These are phyloP conservation scores for Phallus indusiatus DNA, from an alignment of 768 basidiomycete species.

Conservation along the genomic window DNA sequence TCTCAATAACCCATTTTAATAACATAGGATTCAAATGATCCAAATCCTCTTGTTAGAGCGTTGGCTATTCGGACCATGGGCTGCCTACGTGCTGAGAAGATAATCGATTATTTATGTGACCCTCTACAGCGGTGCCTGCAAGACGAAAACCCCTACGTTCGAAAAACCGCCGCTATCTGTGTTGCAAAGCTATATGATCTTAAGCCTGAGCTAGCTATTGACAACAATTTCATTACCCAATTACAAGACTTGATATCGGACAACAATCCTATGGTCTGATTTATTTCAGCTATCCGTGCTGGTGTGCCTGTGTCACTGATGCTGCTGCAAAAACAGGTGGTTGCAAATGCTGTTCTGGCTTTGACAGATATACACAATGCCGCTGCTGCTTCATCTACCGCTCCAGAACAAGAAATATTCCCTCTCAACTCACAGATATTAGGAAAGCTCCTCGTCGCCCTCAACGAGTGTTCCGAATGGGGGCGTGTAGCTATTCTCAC, in stretches of 20 bases:
- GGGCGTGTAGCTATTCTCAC: conserved; percentile 90
- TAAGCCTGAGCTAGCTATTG: conserved; percentile 89
- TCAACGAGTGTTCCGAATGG: conserved; percentile 99
- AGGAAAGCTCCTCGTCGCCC: conserved; percentile 83
- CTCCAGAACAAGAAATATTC: conserved; percentile 60
- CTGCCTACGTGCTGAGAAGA: conserved; percentile 93
- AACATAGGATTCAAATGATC: conserved; percentile 83
- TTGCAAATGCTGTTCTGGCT: conserved; percentile 92
- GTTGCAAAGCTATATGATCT: conserved; percentile 97
- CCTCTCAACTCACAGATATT: conserved; percentile 74
- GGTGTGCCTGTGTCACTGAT: neutral
- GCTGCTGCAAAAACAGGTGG: conserved; percentile 58
- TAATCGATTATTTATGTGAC: conserved; percentile 96
- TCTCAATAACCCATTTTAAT: neutral
- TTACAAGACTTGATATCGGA: conserved; percentile 91
- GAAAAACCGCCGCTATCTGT: conserved; percentile 94
- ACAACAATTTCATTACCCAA: conserved; percentile 87
- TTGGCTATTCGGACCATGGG: conserved; percentile 98
- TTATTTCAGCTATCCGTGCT: neutral
- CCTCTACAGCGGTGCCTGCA: conserved; percentile 85
- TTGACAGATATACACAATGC: conserved; percentile 85
- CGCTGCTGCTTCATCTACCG: conserved; percentile 42
- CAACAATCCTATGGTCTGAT: conserved; percentile 87
- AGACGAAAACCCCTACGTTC: conserved; percentile 97
- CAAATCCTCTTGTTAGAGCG: conserved; percentile 93